Evolutionary conservation across 768 basidiomycete genomes (phyloP).

Genomic region (Hirschioporus abietinus): DNA sequence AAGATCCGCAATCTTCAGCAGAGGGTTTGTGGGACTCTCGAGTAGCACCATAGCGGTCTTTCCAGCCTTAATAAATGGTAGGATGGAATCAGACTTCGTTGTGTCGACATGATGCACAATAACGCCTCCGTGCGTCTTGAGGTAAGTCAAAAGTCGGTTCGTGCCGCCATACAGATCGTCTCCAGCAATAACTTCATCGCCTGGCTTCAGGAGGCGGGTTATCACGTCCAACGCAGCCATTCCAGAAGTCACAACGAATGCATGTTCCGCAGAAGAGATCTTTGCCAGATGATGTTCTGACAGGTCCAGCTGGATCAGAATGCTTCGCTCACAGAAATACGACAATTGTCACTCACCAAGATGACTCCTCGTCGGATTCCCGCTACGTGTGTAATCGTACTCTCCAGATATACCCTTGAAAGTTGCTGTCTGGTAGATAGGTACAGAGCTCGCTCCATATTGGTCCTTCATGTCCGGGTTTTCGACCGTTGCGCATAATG

Average conservation of each 20-base stretch:
- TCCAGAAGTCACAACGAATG: constrained; percentile 90
- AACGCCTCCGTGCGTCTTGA: constrained; percentile 83
- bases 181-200: constrained; percentile 92
- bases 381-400: constrained; percentile 93
- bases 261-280: constrained; percentile 88
- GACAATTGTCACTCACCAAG: constrained; percentile 55
- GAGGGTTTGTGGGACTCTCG: constrained; percentile 95
- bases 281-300: constrained; percentile 96
- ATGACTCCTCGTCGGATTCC: constrained; percentile 94
- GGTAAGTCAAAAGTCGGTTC: constrained; percentile 88
- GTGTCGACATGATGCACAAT: constrained; percentile 93
- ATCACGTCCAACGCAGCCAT: constrained; percentile 98
- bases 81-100: constrained; percentile 61
- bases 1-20: constrained; percentile 92
- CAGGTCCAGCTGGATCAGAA: background rate
- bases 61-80: constrained; percentile 57
- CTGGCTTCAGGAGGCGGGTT: constrained; percentile 87
- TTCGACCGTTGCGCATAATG: constrained; percentile 86
- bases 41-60: constrained; percentile 94
- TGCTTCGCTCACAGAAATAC: background rate
- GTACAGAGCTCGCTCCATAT: constrained; percentile 88
- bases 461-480: constrained; percentile 92
- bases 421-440: constrained; percentile 97
- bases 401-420: constrained; percentile 90
- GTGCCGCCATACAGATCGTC: constrained; percentile 98